Conservation (phyloP, 768 basidiomycete genomes). For the Pulveroboletus sp. region DNA sequence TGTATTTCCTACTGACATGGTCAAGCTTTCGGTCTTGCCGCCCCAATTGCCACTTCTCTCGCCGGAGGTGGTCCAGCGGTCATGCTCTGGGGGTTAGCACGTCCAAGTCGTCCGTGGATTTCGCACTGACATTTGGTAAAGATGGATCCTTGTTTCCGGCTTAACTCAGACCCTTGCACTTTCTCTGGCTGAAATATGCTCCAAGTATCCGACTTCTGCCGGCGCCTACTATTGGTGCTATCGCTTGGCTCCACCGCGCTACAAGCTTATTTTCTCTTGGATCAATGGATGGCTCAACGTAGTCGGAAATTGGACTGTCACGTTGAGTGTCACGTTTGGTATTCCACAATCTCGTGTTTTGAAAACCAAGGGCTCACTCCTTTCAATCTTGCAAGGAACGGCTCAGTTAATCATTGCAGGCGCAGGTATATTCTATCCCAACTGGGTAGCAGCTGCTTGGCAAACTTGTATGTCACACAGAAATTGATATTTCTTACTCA, state of each 20-base stretch:
- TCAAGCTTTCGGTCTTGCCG: slow-evolving; percentile 51
- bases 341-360: not conserved
- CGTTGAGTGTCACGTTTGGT: slow-evolving; percentile 64
- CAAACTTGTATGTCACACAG: slow-evolving; percentile 45
- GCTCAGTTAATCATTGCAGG: slow-evolving; percentile 60
- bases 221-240: slow-evolving; percentile 69
- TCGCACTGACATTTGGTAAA: slow-evolving; percentile 13
- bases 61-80: slow-evolving; percentile 52
- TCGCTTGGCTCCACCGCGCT: slow-evolving; percentile 50
- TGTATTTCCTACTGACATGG: slow-evolving; percentile 1
- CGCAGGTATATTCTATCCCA: slow-evolving; percentile 53
- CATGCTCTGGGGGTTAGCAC: slow-evolving; percentile 55
- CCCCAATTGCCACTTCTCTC: slow-evolving; percentile 54
- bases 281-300: slow-evolving; percentile 67
- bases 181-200: slow-evolving; percentile 56
- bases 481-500: not conserved
- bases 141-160: slow-evolving; percentile 50
- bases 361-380: not conserved
- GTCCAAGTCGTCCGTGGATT: not conserved
- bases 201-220: slow-evolving; percentile 58
- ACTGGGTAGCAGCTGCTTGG: slow-evolving; percentile 56
- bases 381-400: slow-evolving; percentile 38
- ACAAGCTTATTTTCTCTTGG: slow-evolving; percentile 53
- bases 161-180: slow-evolving; percentile 47
- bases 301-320: slow-evolving; percentile 66